A percentile compares a stretch with the other conserved stretches of the same genome.
Conservation (phyloP, 495 filamentous ascomycete species). For the Daldinia decipiens region DNA sequence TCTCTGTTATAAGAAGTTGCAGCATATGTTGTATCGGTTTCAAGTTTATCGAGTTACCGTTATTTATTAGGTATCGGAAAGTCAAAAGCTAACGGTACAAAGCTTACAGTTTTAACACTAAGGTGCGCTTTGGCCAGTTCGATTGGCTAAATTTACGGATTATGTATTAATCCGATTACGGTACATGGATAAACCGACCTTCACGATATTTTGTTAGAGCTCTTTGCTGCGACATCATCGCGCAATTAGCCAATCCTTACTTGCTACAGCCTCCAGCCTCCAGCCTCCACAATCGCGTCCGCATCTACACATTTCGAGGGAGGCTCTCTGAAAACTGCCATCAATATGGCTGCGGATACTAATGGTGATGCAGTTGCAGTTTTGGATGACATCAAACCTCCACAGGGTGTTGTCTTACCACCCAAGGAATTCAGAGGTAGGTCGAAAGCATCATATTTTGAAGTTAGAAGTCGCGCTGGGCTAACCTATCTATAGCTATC, state of each 20-base stretch:
- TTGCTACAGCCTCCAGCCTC: conserved; percentile 29
- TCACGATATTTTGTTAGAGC: conserved; percentile 36
- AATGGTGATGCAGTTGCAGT: conserved; percentile 65
- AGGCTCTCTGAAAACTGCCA: conserved; percentile 42
- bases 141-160: conserved; percentile 25
- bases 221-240: conserved; percentile 43
- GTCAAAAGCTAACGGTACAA: background rate
- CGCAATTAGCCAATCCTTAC: conserved; percentile 31
- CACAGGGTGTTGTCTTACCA: conserved; percentile 83
- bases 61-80: background rate
- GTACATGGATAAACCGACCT: conserved; percentile 12
- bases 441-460: conserved; percentile 4
- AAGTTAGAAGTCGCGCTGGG: conserved; percentile 49
- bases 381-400: conserved; percentile 73
- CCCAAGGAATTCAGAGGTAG: conserved; percentile 61
- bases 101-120: background rate
- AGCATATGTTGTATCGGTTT: background rate
- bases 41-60: background rate
- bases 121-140: background rate
- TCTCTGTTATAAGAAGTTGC: background rate
- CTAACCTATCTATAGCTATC: conserved; percentile 76
- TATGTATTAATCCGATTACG: conserved; percentile 33
- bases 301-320: conserved; percentile 31
- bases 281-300: conserved; percentile 26
- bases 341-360: conserved; percentile 63